Evolutionary conservation across 805 yeast species (phyloP).

Genomic region (Candida jianshihensis): DNA sequence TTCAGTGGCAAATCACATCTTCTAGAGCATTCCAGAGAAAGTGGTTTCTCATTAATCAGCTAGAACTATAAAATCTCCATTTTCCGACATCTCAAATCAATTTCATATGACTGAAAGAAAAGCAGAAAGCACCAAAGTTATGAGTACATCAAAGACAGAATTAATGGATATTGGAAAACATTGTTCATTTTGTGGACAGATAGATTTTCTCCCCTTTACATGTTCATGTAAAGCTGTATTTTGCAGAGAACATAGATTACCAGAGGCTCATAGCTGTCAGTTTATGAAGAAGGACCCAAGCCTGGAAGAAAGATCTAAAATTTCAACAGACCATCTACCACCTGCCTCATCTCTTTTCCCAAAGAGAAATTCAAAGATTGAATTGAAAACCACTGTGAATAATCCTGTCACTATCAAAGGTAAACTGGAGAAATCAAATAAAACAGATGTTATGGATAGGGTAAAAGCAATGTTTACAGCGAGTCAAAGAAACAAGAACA

Average conservation of each 20-base stretch:
- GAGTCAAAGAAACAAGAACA: slow-evolving; percentile 4
- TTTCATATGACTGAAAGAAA: not conserved
- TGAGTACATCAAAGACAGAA: slow-evolving; percentile 22
- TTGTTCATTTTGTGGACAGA: slow-evolving; percentile 24
- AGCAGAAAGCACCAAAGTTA: slow-evolving; percentile 1
- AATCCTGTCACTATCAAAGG: slow-evolving; percentile 10
- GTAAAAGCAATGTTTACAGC: slow-evolving; percentile 14
- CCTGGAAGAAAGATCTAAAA: slow-evolving; percentile 2
- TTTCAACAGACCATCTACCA: slow-evolving; percentile 18
- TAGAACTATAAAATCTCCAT: no score
- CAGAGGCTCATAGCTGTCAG: slow-evolving; percentile 20
- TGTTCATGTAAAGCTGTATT: slow-evolving; percentile 19
- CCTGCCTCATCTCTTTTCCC: slow-evolving; percentile 19
- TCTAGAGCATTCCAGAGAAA: no score
- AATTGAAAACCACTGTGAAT: slow-evolving; percentile 13
- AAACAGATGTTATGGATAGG: slow-evolving; percentile 13
- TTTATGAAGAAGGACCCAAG: no score
- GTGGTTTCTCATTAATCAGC: no score
- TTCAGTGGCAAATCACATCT: no score
- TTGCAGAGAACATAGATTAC: slow-evolving; percentile 18
- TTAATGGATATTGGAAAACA: slow-evolving; percentile 25
- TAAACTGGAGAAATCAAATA: slow-evolving; percentile 2
- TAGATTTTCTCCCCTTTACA: slow-evolving; percentile 23
- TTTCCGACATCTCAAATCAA: not conserved
- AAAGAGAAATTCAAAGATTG: slow-evolving; percentile 16